Evolutionary conservation across 73 alveolate species (phyloP).

Genomic region (Durusdinium trenchii): DNA sequence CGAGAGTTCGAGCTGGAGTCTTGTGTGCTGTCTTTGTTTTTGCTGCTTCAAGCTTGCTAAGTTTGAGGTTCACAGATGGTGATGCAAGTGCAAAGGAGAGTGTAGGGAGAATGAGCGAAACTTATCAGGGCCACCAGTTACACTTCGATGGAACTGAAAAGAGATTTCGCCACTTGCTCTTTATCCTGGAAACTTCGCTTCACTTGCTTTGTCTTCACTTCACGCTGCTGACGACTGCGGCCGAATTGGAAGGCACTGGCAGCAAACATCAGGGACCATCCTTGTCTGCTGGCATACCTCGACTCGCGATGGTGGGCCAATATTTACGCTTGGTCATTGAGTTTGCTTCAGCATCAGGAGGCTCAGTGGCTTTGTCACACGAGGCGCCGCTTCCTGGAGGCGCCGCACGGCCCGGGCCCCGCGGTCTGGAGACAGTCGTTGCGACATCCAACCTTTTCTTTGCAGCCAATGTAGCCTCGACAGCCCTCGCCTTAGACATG

Average conservation of each 20-base stretch:
- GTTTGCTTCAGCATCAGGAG: background rate
- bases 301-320: background rate
- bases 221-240: background rate
- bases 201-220: background rate
- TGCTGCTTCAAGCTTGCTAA: constrained; percentile 17
- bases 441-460: background rate
- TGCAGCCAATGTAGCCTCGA: background rate
- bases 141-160: background rate
- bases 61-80: background rate
- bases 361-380: background rate
- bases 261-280: background rate
- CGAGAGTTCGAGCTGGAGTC: constrained; percentile 56
- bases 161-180: background rate
- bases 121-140: background rate
- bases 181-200: background rate
- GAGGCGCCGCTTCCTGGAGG: no score
- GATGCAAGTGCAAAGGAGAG: background rate
- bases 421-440: no score
- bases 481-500: no score
- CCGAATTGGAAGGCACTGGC: background rate
- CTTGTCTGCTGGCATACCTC: background rate
- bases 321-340: constrained; percentile 21
- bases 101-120: no score
- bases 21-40: constrained; percentile 78
- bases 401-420: no score